Evolutionary conservation across 805 yeast genomes (phyloP).

Genomic region (Candida quercuum): DNA sequence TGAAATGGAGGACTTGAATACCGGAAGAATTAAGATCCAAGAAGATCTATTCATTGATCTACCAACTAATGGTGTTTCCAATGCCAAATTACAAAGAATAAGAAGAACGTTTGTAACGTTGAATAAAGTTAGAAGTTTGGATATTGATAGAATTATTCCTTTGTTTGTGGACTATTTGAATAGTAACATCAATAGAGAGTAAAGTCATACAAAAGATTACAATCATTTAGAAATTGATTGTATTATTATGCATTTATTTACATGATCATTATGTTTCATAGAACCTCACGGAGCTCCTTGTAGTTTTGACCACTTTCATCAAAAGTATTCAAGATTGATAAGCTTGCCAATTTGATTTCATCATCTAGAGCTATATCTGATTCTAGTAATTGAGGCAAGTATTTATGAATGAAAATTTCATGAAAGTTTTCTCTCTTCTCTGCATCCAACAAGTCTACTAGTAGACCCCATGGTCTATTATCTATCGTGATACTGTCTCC

Average conservation of each 20-base stretch:
- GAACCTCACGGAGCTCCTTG: slow-evolving; percentile 6
- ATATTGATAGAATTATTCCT: slow-evolving; percentile 58
- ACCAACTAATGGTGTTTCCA: slow-evolving; percentile 56
- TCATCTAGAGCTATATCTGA: slow-evolving; percentile 1
- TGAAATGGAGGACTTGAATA: slow-evolving; percentile 52
- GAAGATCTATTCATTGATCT: slow-evolving; percentile 47
- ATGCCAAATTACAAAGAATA: slow-evolving; percentile 77
- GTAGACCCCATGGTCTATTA: slow-evolving; percentile 19
- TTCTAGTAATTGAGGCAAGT: slow-evolving; percentile 8
- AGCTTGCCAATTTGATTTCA: slow-evolving; percentile 3
- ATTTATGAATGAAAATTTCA: slow-evolving; percentile 10
- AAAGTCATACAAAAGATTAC: too few relatives aligned
- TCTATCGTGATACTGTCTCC: slow-evolving; percentile 8
- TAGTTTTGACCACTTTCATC: slow-evolving; percentile 12
- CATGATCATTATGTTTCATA: slow-evolving; percentile 1
- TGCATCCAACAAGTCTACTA: slow-evolving; percentile 7
- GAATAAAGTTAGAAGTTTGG: slow-evolving; percentile 75
- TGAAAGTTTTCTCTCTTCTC: slow-evolving; percentile 14
- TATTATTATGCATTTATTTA: slow-evolving; percentile 1
- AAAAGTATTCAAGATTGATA: slow-evolving; percentile 9
- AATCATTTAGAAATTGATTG: too few relatives aligned
- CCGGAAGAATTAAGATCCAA: slow-evolving; percentile 33
- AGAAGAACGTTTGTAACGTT: slow-evolving; percentile 79
- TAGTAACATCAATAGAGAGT: slow-evolving; percentile 37
- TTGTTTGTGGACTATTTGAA: slow-evolving; percentile 76